Percentiles rank a stretch among this genome's conserved stretches.
Evolutionary conservation across 495 filamentous ascomycete genomes (phyloP).

Genomic region (Aspergillus cristatus): DNA sequence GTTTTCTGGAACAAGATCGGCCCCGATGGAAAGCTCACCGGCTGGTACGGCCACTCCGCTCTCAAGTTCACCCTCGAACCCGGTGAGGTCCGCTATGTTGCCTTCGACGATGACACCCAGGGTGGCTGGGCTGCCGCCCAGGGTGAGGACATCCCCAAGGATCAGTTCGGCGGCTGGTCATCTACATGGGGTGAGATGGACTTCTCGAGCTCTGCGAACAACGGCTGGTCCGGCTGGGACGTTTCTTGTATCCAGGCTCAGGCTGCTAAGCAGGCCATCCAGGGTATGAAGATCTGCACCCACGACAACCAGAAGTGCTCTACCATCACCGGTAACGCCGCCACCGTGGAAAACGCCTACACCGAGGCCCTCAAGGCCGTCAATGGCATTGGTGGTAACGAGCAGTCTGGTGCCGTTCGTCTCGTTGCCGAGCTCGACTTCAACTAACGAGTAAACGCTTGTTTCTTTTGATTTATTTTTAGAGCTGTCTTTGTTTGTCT

Average conservation of each 20-base stretch:
- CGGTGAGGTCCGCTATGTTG: constrained; percentile 34
- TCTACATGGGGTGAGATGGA: constrained; percentile 48
- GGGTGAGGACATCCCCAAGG: constrained; percentile 21
- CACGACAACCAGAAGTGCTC: constrained; percentile 26
- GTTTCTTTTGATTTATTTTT: constrained; percentile 3
- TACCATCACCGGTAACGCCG: constrained; percentile 17
- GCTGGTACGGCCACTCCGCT: constrained; percentile 33
- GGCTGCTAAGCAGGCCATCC: constrained; percentile 18
- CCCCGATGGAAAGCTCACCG: constrained; percentile 24
- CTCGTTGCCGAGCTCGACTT: constrained; percentile 29
- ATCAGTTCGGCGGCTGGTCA: constrained; percentile 24
- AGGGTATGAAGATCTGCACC: constrained; percentile 36
- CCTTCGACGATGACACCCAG: constrained; percentile 37
- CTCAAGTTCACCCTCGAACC: constrained; percentile 32
- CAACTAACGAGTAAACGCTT: constrained; percentile 4
- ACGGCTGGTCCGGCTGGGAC: constrained; percentile 42
- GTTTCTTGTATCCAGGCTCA: constrained; percentile 42
- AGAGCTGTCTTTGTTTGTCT: constrained; percentile 2
- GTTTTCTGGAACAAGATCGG: constrained; percentile 47
- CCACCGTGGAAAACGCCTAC: constrained; percentile 28
- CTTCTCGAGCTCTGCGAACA: constrained; percentile 41
- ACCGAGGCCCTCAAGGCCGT: constrained; percentile 16
- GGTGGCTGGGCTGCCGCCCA: constrained; percentile 30
- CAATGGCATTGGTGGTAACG: constrained; percentile 19
- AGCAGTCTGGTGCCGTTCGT: constrained; percentile 18